Percentiles rank a stretch among this genome's conserved stretches.
Evolutionary conservation across 75 land plant species (phyloP).

Genomic region (Selaginella moellendorffii): DNA sequence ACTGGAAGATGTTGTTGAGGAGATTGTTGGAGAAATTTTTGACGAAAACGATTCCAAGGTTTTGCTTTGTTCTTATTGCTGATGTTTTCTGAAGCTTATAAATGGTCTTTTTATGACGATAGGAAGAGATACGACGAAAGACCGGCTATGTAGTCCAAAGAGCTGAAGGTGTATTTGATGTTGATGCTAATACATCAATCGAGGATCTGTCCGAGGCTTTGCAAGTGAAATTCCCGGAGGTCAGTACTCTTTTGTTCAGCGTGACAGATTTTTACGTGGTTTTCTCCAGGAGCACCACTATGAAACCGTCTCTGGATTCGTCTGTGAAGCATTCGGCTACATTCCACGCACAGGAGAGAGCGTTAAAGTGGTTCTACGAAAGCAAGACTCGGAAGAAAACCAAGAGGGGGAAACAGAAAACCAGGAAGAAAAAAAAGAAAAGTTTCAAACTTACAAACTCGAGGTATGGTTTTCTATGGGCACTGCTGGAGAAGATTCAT

Average conservation of each 20-base stretch:
- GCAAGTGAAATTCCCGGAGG: conserved; percentile 78
- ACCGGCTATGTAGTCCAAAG: conserved; percentile 81
- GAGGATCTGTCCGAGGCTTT: conserved; percentile 77
- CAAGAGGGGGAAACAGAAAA: conserved; percentile 35
- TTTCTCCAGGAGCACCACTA: conserved; percentile 60
- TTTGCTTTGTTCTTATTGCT: not conserved
- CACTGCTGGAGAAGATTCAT: too few relatives aligned
- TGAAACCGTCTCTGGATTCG: conserved; percentile 95
- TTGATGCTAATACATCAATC: conserved; percentile 94
- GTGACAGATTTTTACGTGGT: too few relatives aligned
- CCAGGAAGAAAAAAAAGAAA: conserved; percentile 38
- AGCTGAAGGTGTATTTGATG: conserved; percentile 84
- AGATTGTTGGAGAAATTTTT: conserved; percentile 97
- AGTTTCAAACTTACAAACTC: conserved; percentile 51
- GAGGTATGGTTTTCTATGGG: too few relatives aligned
- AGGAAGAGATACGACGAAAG: conserved; percentile 91
- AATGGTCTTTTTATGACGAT: conserved; percentile 2
- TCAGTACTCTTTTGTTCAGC: too few relatives aligned
- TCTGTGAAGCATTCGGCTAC: conserved; percentile 91
- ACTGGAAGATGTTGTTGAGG: conserved; percentile 98
- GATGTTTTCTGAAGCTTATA: too few relatives aligned
- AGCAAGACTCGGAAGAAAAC: conserved; percentile 29
- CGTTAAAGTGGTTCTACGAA: conserved; percentile 52
- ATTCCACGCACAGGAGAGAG: conserved; percentile 84
- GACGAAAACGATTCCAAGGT: conserved; percentile 99